Evolutionary conservation across 805 yeast genomes (phyloP), one percentile per base, ranked within the genome.

Genomic region (Kodamaea leandrae): DNA sequence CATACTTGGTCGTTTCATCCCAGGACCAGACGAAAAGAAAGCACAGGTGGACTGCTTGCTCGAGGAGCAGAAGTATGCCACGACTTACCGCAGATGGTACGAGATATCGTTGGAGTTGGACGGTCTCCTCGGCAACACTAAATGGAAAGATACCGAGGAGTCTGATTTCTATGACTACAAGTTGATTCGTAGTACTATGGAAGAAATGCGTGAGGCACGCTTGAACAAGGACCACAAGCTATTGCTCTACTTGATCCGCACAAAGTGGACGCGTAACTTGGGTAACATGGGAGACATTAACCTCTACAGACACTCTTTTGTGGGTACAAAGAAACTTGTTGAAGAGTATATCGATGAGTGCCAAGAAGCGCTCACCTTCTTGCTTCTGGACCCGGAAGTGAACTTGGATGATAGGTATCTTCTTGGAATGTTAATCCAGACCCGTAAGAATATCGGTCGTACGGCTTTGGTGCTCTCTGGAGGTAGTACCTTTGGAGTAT

Each of bases 401-500:
- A 60, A 68, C 8, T 46, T 86, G 21, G 91, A 85, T 57, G 89
- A 83, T 45, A 60, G 77, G 9, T 82, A 85, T 52, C 69, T 86
- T 12, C 65, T 91, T 42, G 86, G 86, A 2, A 86, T 86, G 76
- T 67, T 91, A 24, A 77, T 85, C 28, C 96, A 91, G 57, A 86
- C 97, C 0, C 72, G 96, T 45, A 86, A 86, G 59, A 88, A 90
- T 53, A 86, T 86, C 38, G 99, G 99, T 0, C 73, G 96, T 41
- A 90, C 98, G 0, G 99, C 98, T 0, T 67, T 93, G 19, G 88
- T 95, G n/a, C 72, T 93, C 40, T 83, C 95, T 36, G 99, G 99
- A 1, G 99, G 99, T 2, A 89, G 96, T 2, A 86, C 96, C 4
- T 86, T 91, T 66, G 99, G 98, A 0, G 64, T 91, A 37, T 80